Evolutionary conservation across 1,284 basidiomycete species (phyloP).

Genomic region (Athelia psychrophila): DNA sequence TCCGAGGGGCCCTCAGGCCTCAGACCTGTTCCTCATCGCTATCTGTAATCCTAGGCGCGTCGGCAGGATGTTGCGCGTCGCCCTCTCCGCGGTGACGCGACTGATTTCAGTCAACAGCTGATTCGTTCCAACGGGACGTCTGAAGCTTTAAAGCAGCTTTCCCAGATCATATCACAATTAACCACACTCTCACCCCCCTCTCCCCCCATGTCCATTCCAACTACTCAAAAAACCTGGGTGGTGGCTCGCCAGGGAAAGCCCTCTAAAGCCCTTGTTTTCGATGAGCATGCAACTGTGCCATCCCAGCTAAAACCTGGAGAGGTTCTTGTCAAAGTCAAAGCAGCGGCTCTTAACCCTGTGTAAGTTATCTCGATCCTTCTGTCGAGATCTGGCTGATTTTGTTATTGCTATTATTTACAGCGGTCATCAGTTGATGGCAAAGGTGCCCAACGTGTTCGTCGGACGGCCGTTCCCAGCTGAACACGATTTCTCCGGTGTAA

Average conservation of each 20-base stretch:
- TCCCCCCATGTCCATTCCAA: background rate
- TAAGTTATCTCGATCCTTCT: conserved; percentile 28
- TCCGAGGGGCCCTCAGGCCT: no score
- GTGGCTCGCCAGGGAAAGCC: conserved; percentile 22
- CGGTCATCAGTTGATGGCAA: conserved; percentile 56
- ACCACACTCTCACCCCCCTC: no score
- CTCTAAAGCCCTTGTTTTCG: background rate
- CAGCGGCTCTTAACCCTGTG: conserved; percentile 66
- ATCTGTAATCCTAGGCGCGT: no score
- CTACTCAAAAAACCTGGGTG: conserved; percentile 32
- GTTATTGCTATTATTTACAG: no score
- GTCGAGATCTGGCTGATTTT: conserved; percentile 4
- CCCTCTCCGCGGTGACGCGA: no score
- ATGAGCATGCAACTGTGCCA: conserved; percentile 25
- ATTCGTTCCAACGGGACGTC: no score
- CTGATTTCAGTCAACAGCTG: no score
- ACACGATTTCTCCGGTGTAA: conserved; percentile 58
- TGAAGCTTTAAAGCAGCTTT: no score
- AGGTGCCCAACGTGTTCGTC: conserved; percentile 41
- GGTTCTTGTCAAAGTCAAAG: conserved; percentile 36
- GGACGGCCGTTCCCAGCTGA: conserved; percentile 52
- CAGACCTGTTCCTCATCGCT: no score
- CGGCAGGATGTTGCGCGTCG: no score
- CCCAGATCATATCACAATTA: no score
- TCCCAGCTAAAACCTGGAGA: conserved; percentile 29